Evolutionary conservation across 106 monocot genomes (phyloP), one percentile per base, ranked within the genome.

Genomic region (Gastrodia elata): DNA sequence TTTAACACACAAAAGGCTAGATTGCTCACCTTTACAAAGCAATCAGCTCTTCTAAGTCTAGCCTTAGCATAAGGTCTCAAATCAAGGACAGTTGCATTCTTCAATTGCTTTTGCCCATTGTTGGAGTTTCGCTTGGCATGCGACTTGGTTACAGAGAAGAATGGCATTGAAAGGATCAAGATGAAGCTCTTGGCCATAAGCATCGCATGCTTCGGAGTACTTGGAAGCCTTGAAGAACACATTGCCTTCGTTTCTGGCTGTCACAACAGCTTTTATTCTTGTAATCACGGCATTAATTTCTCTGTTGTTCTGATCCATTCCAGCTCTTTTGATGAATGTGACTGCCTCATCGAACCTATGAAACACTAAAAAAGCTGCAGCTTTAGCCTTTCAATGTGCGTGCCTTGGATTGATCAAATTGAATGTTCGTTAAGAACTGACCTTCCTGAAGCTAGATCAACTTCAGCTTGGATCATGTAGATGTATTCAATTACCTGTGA

Each of bases 121-220:
- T 3, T 76, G 75, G 1, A 91, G 88, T 76, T 82, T 91, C 1
- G 80, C 68, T 5, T 32, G 77, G 38, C 84, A 89, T 0, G 91
- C 87, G 3, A 91, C 94, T 43, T 87, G 80, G 68, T 91, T 91
- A 87, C 89, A 91, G 34, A 91, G 80, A 6, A 91, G 82, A 57
- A 91, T 77, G 13, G 94, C 77, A 68, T 94, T 94, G 26, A 42
- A 35, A 1, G 91, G 64, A 26, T 89, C 94, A 33, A 82, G 77
- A 6, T 77, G 76, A 2, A 94, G 78, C 30, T 91, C 94, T 35
- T 87, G 83, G 4, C 81, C 77, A 38, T 91, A 94, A 0, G 91
- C 84, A 20, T 43, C 68, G 58, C 87, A 85, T 10, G 94, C 91
- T 70, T 94, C 91, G 8, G 55, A 58, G 65, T 87, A 94, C 59